Percentiles rank a stretch among this genome's conserved stretches.
Evolutionary conservation across 139 green algal species (phyloP).

Genomic region (Chlamydomonas schloesseri): DNA sequence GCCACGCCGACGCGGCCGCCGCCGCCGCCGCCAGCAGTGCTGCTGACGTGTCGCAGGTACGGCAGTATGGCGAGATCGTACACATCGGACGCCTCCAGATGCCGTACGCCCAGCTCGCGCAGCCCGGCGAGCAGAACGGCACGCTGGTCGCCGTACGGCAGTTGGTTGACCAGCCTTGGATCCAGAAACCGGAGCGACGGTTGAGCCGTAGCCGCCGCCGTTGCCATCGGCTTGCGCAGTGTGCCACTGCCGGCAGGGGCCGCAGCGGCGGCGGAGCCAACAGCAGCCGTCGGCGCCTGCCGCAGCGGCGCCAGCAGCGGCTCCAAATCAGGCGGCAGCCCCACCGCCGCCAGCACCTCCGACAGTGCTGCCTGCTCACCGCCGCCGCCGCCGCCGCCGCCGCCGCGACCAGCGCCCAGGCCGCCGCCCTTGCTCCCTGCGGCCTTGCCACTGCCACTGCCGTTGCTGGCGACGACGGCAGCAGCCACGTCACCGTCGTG

Average conservation of each 20-base stretch:
- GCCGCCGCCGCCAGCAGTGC: neutral
- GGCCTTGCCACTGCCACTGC: no score
- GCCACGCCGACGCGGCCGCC: no score
- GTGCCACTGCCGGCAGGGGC: neutral
- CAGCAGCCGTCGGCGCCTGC: neutral
- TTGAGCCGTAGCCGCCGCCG: neutral
- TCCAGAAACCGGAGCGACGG: neutral
- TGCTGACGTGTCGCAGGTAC: neutral
- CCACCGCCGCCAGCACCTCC: neutral
- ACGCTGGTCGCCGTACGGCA: neutral
- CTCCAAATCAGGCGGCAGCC: neutral
- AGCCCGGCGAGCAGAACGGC: constrained; percentile 14
- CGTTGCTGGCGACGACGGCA: no score
- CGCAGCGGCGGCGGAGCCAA: neutral
- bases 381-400: no score
- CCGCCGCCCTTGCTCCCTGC: no score
- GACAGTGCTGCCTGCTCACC: neutral
- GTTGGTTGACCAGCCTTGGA: neutral
- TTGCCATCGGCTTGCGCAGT: no score
- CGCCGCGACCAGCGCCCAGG: no score
- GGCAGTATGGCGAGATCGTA: constrained; percentile 13
- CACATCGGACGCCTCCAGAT: constrained; percentile 7
- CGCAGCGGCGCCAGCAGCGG: neutral
- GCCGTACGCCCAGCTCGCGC: constrained; percentile 11
- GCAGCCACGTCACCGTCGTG: no score